A percentile compares a stretch with the other conserved stretches of the same genome.
These are phyloP conservation scores for Fusarium beomiforme DNA, from an alignment of 2,329 filamentous ascomycete genomes.

Conservation along the genomic window DNA sequence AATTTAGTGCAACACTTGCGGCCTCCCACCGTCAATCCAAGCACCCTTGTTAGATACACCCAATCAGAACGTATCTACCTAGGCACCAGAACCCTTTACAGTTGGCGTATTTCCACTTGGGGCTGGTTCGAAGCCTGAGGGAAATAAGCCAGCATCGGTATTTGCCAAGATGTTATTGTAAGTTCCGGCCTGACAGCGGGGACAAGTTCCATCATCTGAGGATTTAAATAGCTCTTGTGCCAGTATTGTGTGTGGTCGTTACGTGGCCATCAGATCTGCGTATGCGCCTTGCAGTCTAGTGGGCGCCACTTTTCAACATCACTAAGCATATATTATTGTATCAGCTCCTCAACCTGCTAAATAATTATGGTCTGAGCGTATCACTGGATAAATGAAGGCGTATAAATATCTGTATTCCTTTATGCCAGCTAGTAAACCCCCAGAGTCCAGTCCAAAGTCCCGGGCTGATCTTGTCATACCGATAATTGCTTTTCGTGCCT, in stretches of 20 bases:
- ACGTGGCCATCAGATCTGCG: no score
- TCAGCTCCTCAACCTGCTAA: not conserved
- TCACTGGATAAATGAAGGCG: no score
- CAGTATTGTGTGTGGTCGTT: no score
- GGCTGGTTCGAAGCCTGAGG: no score
- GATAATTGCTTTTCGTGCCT: not conserved
- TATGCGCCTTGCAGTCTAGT: not conserved
- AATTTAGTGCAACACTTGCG: not conserved
- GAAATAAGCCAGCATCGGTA: not conserved
- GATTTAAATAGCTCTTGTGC: no score
- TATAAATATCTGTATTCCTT: not conserved
- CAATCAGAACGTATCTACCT: not conserved
- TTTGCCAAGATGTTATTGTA: no score
- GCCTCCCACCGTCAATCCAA: not conserved
- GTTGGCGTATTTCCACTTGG: no score
- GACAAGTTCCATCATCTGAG: no score
- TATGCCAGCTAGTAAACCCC: accelerated
- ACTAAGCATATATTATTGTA: not conserved
- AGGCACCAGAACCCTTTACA: no score
- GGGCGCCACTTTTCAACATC: not conserved
- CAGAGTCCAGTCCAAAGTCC: not conserved
- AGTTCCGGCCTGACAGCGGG: no score
- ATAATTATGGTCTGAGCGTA: not conserved
- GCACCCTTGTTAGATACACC: not conserved
- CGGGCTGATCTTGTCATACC: not conserved